Percentiles rank a stretch among this genome's conserved stretches.
Evolutionary conservation across 2,329 filamentous ascomycete species (phyloP).

Genomic region (Chaetomium globosum): DNA sequence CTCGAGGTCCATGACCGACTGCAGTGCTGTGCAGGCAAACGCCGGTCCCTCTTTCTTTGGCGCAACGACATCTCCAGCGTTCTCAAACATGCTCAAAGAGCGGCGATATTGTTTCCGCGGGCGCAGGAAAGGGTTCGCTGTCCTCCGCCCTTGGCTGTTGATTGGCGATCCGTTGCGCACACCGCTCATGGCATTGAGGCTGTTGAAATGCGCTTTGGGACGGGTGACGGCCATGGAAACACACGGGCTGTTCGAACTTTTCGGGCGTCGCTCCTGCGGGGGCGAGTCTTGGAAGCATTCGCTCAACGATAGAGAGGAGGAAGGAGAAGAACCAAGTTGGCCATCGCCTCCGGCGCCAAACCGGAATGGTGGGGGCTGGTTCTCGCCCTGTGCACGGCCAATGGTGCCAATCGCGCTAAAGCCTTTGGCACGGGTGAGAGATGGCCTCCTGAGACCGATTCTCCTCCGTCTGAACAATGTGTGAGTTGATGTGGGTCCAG

Average conservation of each 20-base stretch:
- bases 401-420: constrained; percentile 69
- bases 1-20: constrained; percentile 82
- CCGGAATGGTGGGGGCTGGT: constrained; percentile 71
- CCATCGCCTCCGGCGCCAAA: constrained; percentile 59
- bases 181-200: constrained; percentile 52
- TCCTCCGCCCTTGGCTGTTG: constrained; percentile 69
- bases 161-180: constrained; percentile 76
- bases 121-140: constrained; percentile 70
- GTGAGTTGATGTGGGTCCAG: constrained; percentile 37
- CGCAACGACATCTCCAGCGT: constrained; percentile 84
- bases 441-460: constrained; percentile 71
- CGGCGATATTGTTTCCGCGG: constrained; percentile 87
- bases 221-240: constrained; percentile 55
- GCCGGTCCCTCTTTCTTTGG: constrained; percentile 65
- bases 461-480: constrained; percentile 61
- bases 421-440: constrained; percentile 73
- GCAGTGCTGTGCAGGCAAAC: constrained; percentile 54
- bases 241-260: constrained; percentile 63
- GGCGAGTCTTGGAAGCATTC: constrained; percentile 84
- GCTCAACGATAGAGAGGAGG: constrained; percentile 68
- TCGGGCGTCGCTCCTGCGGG: constrained; percentile 66
- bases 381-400: constrained; percentile 63
- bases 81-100: constrained; percentile 97
- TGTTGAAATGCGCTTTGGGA: constrained; percentile 66
- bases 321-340: constrained; percentile 46